Percentiles rank a stretch among this genome's conserved stretches.
Conservation (phyloP, 1,284 basidiomycete genomes). For the Ceratobasidium sp. region DNA sequence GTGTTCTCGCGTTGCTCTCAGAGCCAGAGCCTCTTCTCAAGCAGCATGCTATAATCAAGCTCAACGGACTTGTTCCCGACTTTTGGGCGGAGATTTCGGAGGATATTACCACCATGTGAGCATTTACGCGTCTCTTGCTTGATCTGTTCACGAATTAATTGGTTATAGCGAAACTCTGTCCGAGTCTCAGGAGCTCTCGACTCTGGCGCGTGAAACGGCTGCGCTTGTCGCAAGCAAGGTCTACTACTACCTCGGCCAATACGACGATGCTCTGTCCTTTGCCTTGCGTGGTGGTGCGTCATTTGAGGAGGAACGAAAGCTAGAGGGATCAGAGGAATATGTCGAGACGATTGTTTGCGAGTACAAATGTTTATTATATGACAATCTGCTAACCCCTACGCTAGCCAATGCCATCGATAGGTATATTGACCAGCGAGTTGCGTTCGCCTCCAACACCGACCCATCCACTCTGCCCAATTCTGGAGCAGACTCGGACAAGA, state of each 20-base stretch:
- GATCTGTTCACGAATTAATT: background rate
- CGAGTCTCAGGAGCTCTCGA: slow-evolving; percentile 79
- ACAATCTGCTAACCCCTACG: slow-evolving; percentile 28
- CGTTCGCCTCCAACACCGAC: slow-evolving; percentile 24
- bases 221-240: slow-evolving; percentile 94
- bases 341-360: slow-evolving; percentile 92
- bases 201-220: slow-evolving; percentile 78
- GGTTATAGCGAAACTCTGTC: slow-evolving; percentile 83
- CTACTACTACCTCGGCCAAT: slow-evolving; percentile 94
- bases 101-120: slow-evolving; percentile 87
- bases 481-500: slow-evolving; percentile 60
- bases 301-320: slow-evolving; percentile 79
- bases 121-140: slow-evolving; percentile 24
- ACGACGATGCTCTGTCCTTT: slow-evolving; percentile 92
- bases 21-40: slow-evolving; percentile 89
- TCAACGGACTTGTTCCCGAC: slow-evolving; percentile 85
- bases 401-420: slow-evolving; percentile 93
- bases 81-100: slow-evolving; percentile 99
- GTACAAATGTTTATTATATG: slow-evolving; percentile 53
- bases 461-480: slow-evolving; percentile 46
- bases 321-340: slow-evolving; percentile 79
- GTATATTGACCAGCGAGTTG: slow-evolving; percentile 73
- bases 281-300: slow-evolving; percentile 88
- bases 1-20: slow-evolving; percentile 86
- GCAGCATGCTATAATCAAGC: slow-evolving; percentile 85